A percentile compares a stretch with the other conserved stretches of the same genome.
Conservation (phyloP, 2,329 filamentous ascomycete genomes). For the Aureobasidium melanogenum region DNA sequence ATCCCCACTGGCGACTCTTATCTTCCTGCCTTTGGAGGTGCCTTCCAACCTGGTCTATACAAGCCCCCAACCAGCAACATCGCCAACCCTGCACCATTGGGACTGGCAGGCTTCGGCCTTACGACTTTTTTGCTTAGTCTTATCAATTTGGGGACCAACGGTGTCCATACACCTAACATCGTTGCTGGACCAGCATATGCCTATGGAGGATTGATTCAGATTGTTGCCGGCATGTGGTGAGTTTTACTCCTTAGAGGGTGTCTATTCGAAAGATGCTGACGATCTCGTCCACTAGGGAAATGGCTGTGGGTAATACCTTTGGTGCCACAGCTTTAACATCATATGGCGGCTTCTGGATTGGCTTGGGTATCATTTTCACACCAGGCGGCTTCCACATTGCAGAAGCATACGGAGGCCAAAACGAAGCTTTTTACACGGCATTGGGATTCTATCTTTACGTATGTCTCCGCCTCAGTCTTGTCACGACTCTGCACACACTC, state of each 20-base stretch:
- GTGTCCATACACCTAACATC: constrained; percentile 54
- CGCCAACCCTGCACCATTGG: constrained; percentile 70
- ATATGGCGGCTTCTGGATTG: constrained; percentile 78
- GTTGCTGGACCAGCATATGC: constrained; percentile 61
- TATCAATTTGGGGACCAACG: constrained; percentile 60
- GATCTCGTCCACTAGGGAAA: constrained; percentile 52
- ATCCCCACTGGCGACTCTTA: constrained; percentile 32
- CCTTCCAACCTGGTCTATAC: constrained; percentile 63
- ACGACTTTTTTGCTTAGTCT: constrained; percentile 72
- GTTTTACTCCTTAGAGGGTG: not conserved
- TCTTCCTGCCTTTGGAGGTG: constrained; percentile 59
- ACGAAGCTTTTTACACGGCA: constrained; percentile 46
- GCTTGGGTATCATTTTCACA: constrained; percentile 62
- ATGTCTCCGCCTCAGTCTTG: not conserved
- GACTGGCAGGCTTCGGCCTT: constrained; percentile 69
- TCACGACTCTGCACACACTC: not conserved
- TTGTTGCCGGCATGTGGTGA: constrained; percentile 80
- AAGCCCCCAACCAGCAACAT: constrained; percentile 53
- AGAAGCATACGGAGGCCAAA: constrained; percentile 31
- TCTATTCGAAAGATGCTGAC: not conserved
- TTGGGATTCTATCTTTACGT: constrained; percentile 63
- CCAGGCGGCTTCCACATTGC: constrained; percentile 57
- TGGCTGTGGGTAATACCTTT: constrained; percentile 81
- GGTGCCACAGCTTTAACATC: constrained; percentile 74
- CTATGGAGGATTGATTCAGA: constrained; percentile 71